Evolutionary conservation across 768 basidiomycete species (phyloP), one percentile per base, ranked within the genome.

Genomic region (Lepiota venenata): DNA sequence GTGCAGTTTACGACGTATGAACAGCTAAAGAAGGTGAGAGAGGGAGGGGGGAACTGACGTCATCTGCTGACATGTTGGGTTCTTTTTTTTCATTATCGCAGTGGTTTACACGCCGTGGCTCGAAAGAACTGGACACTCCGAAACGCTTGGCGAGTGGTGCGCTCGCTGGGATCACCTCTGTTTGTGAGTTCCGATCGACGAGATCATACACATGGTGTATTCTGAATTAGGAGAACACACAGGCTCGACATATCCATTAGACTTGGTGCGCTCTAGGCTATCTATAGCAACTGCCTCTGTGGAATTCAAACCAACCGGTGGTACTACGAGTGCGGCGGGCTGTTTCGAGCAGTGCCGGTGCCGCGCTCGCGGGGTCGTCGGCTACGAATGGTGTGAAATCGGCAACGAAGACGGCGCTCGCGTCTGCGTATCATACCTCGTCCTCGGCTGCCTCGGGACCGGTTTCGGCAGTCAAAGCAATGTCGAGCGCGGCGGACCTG

Each of bases 161-260:
- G 16, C 72, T 96, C 11, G 96, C 96, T 47, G 96, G 96, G 22
- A 91, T 98, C 58, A 89, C 91, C 8, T 94, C 93, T 56, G 96
- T 99, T 58, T 91, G 93, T 93, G 64, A 65, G 90, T 25, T n/a
- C 22, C 16, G 32, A 50, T 22, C 48, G 49, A n/a, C n/a, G 14
- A 32, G 44, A 12, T 40, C 18, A 20, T 32, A 12, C 20, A 12
- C 14, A 4, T 9, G 27, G 29, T 16, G 35, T 32, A 11, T 37
- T n/a, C 29, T 51, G 14, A 37, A 27, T 41, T n/a, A 15, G n/a
- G n/a, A n/a, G n/a, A n/a, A n/a, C n/a, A n/a, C 46, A 47, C 56
- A 91, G 90, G 85, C 60, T 79, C 90, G 44, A 93, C 91, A 71
- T 92, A 94, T 73, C 96, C 96, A 8, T 73, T 98, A 58, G 96